Evolutionary conservation across 2,329 filamentous ascomycete species (phyloP).

Genomic region (Macroventuria anomochaeta): DNA sequence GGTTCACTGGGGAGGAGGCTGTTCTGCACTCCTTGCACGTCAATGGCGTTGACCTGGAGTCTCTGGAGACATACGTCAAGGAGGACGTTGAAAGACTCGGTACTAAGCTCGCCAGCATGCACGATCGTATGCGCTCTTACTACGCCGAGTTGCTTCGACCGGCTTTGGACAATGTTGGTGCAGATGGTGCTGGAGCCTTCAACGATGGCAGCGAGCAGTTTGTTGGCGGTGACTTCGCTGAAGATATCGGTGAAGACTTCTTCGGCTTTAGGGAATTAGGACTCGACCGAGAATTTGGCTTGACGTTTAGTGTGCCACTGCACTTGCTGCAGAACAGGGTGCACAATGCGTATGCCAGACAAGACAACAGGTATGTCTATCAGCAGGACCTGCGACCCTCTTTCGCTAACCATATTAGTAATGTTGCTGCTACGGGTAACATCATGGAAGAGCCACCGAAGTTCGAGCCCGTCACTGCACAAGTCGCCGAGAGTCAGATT

Average conservation of each 20-base stretch:
- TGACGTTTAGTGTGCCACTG: constrained; percentile 87
- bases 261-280: constrained; percentile 97
- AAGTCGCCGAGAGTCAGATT: constrained; percentile 80
- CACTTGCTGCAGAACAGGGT: constrained; percentile 93
- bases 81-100: constrained; percentile 91
- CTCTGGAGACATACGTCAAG: constrained; percentile 83
- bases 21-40: constrained; percentile 85
- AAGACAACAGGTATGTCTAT: constrained; percentile 64
- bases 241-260: constrained; percentile 97
- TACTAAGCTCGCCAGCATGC: constrained; percentile 79
- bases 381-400: not conserved
- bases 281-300: constrained; percentile 87
- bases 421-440: constrained; percentile 63
- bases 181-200: constrained; percentile 88
- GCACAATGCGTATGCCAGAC: constrained; percentile 81
- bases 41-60: constrained; percentile 81
- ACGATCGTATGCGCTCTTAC: constrained; percentile 93
- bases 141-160: constrained; percentile 92
- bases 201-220: constrained; percentile 98
- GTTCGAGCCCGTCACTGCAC: constrained; percentile 78
- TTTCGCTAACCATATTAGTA: constrained; percentile 52
- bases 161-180: constrained; percentile 76
- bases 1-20: constrained; percentile 84
- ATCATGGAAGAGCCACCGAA: constrained; percentile 72
- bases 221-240: constrained; percentile 93